Evolutionary conservation across 805 yeast species (phyloP).

Genomic region (Hanseniaspora guilliermondii): DNA sequence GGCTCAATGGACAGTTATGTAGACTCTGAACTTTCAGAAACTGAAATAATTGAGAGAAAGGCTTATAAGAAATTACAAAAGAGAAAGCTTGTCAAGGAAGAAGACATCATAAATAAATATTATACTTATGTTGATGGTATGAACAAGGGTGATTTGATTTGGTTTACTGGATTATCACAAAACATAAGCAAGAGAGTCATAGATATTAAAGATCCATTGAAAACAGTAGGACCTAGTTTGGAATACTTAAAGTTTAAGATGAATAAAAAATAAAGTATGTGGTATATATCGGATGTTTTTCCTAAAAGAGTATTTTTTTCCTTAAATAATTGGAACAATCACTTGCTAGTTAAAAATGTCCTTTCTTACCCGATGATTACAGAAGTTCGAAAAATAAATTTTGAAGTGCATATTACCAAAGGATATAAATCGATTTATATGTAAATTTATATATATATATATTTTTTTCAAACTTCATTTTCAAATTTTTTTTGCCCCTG

Average conservation of each 20-base stretch:
- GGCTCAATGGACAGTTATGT: slow-evolving; percentile 18
- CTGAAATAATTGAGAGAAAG: slow-evolving; percentile 26
- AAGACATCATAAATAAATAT: slow-evolving; percentile 5
- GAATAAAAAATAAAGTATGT: neutral
- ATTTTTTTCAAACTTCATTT: neutral
- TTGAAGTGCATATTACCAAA: neutral
- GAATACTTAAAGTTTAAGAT: slow-evolving; percentile 53
- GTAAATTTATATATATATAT: no score
- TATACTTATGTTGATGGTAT: slow-evolving; percentile 14
- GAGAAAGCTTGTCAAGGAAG: neutral
- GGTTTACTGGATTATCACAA: slow-evolving; percentile 61
- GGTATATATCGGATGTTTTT: neutral
- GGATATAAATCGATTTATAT: no score
- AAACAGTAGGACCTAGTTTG: slow-evolving; percentile 48
- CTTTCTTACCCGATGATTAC: neutral
- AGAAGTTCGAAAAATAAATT: neutral
- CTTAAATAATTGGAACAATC: no score
- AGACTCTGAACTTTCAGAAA: slow-evolving; percentile 18
- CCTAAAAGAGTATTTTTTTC: neutral
- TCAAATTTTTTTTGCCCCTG: neutral
- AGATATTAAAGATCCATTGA: slow-evolving; percentile 19
- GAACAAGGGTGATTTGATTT: slow-evolving; percentile 36
- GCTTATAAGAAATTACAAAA: slow-evolving; percentile 15
- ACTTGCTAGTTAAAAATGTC: neutral
- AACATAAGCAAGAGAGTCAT: slow-evolving; percentile 32